Base-by-base conservation (phyloP, 257 asterid genomes). In the Primulina tabacum region DNA sequence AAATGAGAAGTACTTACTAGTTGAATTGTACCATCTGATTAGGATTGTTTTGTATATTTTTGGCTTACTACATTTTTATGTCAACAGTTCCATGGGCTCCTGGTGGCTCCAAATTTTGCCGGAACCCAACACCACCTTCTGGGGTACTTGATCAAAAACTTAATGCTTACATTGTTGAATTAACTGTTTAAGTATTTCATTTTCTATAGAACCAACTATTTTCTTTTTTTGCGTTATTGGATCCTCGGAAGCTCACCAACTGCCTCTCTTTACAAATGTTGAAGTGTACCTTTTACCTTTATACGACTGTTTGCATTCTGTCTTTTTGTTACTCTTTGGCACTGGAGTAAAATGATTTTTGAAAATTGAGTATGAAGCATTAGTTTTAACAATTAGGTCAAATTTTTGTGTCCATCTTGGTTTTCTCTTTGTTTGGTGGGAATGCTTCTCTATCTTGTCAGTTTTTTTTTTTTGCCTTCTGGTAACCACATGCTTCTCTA, bases 1-100 rank as follows among this genome's bases (percentile, higher is more conserved):
- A 6, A 55, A 59, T 40, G 21, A 38, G 63, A 24, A n/a, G 3
- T 35, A 3, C 20, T 53, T n/a, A 14, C 59, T 72, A 72, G 20
- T 63, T 11, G 20, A 50, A 60, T 66, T 28, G 68, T 53, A 50
- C 64, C n/a, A 11, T 57, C 47, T 2, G 29, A 18, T 34, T 11
- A 34, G 47, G 57, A 63, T 64, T 55, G 50, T 74, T 70, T 18
- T 62, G 35, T 55, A 11, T 69, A 57, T 6, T 61, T 24, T 61
- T 40, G 67, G 43, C 69, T 79, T 29, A 76, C 17, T 60, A 2
- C 35, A 64, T 62, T 66, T 71, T 50, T 73, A 33, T 77, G 24
- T 84, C 62, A 57, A 69, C 96, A 92, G 98, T 92, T 68, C 98
- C 98, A 40, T 93, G 99, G 99, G 99, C 99, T 75, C 98, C 98